Evolutionary conservation across 345 rosid genomes (phyloP).

Genomic region (Eutrema yunnanense): DNA sequence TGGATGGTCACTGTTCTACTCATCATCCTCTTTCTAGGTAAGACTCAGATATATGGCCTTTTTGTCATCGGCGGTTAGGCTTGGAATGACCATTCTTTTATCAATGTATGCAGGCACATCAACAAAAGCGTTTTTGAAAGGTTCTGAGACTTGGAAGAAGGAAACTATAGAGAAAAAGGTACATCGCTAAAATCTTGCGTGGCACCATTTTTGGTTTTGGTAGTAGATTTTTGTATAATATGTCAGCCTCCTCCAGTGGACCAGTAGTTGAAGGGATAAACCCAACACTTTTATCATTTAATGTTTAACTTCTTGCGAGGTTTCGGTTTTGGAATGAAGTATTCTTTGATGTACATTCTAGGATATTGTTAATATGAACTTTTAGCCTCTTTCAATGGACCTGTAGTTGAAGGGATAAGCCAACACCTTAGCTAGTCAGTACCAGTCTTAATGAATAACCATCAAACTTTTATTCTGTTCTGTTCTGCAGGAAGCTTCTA

Average conservation of each 20-base stretch:
- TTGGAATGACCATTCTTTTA: background rate
- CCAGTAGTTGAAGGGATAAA: too few relatives aligned
- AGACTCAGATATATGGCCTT: background rate
- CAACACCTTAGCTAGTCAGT: background rate
- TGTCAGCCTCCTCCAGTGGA: too few relatives aligned
- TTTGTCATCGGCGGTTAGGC: background rate
- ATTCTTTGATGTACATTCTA: too few relatives aligned
- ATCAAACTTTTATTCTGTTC: background rate
- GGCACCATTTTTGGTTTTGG: background rate
- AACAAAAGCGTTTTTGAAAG: constrained; percentile 77
- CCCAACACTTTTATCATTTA: background rate
- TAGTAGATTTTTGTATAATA: too few relatives aligned
- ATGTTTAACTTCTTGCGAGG: too few relatives aligned
- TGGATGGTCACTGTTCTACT: constrained; percentile 86
- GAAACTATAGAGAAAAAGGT: constrained; percentile 68
- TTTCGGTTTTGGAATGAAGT: too few relatives aligned
- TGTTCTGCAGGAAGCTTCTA: constrained; percentile 49
- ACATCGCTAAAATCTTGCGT: background rate
- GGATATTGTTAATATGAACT: too few relatives aligned
- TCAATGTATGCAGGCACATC: constrained; percentile 54
- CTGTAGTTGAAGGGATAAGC: too few relatives aligned
- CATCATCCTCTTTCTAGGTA: constrained; percentile 76
- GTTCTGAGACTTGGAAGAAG: constrained; percentile 78
- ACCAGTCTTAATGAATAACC: background rate
- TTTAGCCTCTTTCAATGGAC: too few relatives aligned